Evolutionary conservation across 1,284 basidiomycete genomes (phyloP), one percentile per base, ranked within the genome.

Genomic region (Ganoderma boninense): DNA sequence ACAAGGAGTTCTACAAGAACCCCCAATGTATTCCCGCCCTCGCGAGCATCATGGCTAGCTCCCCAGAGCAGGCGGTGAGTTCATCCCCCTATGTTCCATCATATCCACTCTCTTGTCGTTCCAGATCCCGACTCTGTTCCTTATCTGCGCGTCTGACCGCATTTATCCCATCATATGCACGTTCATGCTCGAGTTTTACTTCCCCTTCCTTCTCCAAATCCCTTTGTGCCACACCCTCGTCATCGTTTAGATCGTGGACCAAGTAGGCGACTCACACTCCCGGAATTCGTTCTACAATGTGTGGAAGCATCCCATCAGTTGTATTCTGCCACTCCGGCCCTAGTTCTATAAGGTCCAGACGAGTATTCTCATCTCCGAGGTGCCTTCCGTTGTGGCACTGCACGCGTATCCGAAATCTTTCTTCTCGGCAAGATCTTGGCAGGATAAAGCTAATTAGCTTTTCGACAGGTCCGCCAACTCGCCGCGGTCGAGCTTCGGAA

Each of bases 401-500:
- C 18, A 23, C 60, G 13, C 40, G n/a, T 13, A 11, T 40, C 18
- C 35, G 35, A 60, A 40, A 60, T 60, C 32, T 60, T n/a, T 60
- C 57, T 38, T 7, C 57, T 60, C 32, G 35, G 8, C 32, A 13
- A 20, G 14, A 43, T 11, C 14, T 43, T 14, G 38, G 16, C 14
- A 42, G 14, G 23, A 23, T 13, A 14, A 62, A n/a, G 40, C 40
- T 62, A 40, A 62, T 26, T 14, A 26, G n/a, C 6, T 6, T 23
- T 23, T 44, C 18, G 6, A 7, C 73, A 98, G 96, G 92, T 98
- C 71, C 95, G 97, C 68, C 98, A 99, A 90, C 90, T 99, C 29
- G 95, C 97, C 64, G 96, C 97, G n/a, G 97, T 99, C 69, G 98
- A 99, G 85, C 87, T 99, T 79, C 89, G 98, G 76, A 99, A 99